Base-by-base conservation (phyloP, 1,284 basidiomycete species). In the Microstroma glucosiphilum region DNA sequence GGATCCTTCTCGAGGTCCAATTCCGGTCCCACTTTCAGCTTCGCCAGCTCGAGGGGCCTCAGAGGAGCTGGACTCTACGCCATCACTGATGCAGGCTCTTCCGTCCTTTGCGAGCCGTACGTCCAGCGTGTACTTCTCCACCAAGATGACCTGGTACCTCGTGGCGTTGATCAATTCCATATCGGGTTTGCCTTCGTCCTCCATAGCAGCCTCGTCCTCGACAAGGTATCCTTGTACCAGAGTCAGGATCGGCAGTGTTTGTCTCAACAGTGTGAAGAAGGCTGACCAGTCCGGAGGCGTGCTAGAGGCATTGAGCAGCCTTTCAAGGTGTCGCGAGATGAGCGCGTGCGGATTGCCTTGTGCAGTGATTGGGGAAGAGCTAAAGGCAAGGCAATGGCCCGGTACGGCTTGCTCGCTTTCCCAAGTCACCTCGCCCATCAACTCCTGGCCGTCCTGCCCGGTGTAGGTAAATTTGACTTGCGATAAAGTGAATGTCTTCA, bases 391-490 rank as follows among this genome's bases (percentile, higher is more conserved):
- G 23, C 21, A n/a, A 41, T 30, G 21, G 15, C 21, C 73, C 66
- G 75, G 92, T 92, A 4, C 88, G n/a, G 91, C 90, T 0, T 89
- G 90, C 71, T 90, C 89, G 17, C 92, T 80, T 78, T 92, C 90
- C 77, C 92, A 92, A 1, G 89, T 90, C 60, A 92, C 82, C 61
- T 37, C 30, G 30, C 30, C 30, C 30, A 9, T 37, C 30, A 37
- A 9, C 30, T 37, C 30, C 9, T 37, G 3, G 4, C 30, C 30
- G 30, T 37, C 30, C 30, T 37, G 30, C 30, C 30, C 30, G 30
- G 30, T 37, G 30, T 37, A 37, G 9, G 30, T 37, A 9, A 37
- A 37, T 37, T 37, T 37, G 30, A 37, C 30, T 37, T 37, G 30
- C 30, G 30, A 37, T 9, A 37, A 37, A 37, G 30, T 37, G 9